phyloP scores from a whole-genome alignment of 1,284 basidiomycete genomes.

The Cryptococcus sp. region DNA sequence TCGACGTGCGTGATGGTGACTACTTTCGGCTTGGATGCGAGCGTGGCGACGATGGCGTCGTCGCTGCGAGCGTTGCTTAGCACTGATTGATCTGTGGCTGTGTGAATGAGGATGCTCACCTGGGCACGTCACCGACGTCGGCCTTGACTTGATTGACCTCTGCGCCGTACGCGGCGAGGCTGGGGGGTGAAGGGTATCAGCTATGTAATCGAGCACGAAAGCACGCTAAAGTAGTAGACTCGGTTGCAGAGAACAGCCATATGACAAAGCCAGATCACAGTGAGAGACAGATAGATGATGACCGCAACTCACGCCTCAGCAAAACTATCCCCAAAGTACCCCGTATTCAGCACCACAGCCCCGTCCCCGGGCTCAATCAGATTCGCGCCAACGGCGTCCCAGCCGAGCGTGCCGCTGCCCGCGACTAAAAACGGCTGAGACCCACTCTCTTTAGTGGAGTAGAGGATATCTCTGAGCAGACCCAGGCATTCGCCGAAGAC shows the following conservation, averaged over 20 bases:
- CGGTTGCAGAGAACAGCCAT: background rate
- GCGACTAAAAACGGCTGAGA: constrained; percentile 86
- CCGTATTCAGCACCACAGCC: constrained; percentile 68
- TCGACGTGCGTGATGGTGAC: constrained; percentile 89
- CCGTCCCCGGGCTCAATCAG: constrained; percentile 76
- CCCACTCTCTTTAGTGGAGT: constrained; percentile 60
- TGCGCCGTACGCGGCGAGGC: constrained; percentile 85
- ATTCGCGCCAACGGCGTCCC: constrained; percentile 76
- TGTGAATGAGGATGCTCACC: constrained; percentile 31
- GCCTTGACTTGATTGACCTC: constrained; percentile 85
- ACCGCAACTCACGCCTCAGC: constrained; percentile 66
- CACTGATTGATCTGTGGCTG: background rate
- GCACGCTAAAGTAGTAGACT: too few relatives aligned
- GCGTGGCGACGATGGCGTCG: constrained; percentile 58
- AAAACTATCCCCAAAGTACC: constrained; percentile 88
- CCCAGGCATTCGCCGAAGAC: constrained; percentile 88
- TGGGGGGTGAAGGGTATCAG: constrained; percentile 41
- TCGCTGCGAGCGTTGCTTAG: constrained; percentile 28
- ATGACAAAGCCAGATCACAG: too few relatives aligned
- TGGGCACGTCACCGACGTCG: constrained; percentile 75
- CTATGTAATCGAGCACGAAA: background rate
- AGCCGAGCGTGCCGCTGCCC: constrained; percentile 92
- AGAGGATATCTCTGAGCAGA: constrained; percentile 78
- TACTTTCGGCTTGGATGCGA: constrained; percentile 79
- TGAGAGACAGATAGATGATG: background rate